A percentile compares a stretch with the other conserved stretches of the same genome.
Conservation (phyloP, 2,329 filamentous ascomycete species). For the Neonectria sp. region DNA sequence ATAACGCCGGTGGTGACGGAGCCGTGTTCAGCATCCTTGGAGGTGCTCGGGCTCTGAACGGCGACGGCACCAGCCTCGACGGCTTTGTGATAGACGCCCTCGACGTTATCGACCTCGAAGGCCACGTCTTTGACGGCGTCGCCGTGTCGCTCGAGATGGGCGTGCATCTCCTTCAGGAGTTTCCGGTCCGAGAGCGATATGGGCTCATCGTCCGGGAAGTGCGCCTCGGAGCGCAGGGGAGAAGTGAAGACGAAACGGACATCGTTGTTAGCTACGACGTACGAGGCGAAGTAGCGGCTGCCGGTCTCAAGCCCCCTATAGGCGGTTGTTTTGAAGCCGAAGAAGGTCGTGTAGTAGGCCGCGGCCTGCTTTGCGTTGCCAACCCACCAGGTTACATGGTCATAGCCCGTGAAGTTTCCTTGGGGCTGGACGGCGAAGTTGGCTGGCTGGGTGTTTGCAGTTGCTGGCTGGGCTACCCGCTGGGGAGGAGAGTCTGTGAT, state of each 20-base stretch:
- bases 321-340: conserved; percentile 87
- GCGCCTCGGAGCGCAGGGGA: conserved; percentile 75
- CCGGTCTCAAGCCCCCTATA: conserved; percentile 93
- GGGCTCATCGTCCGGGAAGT: conserved; percentile 71
- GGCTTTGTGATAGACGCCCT: conserved; percentile 83
- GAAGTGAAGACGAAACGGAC: conserved; percentile 90
- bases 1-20: conserved; percentile 83
- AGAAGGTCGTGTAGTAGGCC: conserved; percentile 87
- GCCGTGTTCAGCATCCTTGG: conserved; percentile 73
- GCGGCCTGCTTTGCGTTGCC: conserved; percentile 97
- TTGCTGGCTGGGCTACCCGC: conserved; percentile 56
- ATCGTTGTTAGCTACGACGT: conserved; percentile 83
- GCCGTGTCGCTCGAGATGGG: conserved; percentile 88
- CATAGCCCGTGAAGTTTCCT: conserved; percentile 83
- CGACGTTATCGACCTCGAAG: conserved; percentile 93
- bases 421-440: conserved; percentile 68
- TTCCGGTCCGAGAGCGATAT: conserved; percentile 75
- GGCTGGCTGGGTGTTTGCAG: conserved; percentile 58
- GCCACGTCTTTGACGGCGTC: conserved; percentile 97
- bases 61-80: conserved; percentile 74
- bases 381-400: conserved; percentile 96
- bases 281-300: conserved; percentile 83
- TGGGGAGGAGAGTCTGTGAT: conserved; percentile 65
- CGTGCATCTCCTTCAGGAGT: conserved; percentile 82
- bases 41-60: conserved; percentile 71